phyloP scores from a whole-genome alignment of 2,329 filamentous ascomycete species.

The Eutypa lata region DNA sequence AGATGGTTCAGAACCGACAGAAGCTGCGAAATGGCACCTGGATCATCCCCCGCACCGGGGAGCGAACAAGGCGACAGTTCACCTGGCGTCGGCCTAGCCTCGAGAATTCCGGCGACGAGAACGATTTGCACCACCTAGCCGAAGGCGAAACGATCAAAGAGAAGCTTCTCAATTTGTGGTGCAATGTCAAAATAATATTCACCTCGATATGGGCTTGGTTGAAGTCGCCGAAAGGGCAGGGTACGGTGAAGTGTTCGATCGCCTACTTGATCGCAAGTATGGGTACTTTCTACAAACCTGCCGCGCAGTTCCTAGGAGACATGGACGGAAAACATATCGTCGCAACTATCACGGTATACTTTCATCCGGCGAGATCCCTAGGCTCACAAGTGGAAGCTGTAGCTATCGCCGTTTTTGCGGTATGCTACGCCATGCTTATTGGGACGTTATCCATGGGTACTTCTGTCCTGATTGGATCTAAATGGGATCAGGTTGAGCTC shows the following conservation, averaged over 20 bases:
- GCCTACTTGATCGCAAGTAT: conserved; percentile 85
- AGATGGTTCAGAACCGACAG: conserved; percentile 50
- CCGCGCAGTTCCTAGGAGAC: conserved; percentile 72
- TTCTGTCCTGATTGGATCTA: conserved; percentile 71
- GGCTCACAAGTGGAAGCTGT: conserved; percentile 89
- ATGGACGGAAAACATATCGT: conserved; percentile 93
- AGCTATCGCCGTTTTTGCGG: conserved; percentile 71
- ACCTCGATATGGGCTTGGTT: conserved; percentile 56
- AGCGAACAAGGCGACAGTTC: conserved; percentile 76
- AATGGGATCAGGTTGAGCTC: conserved; percentile 62
- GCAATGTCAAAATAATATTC: conserved; percentile 37
- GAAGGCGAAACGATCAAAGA: conserved; percentile 34
- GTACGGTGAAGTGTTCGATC: conserved; percentile 85
- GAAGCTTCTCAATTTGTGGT: conserved; percentile 29
- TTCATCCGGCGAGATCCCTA: conserved; percentile 81
- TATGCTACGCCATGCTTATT: conserved; percentile 73
- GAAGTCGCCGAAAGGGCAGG: conserved; percentile 69
- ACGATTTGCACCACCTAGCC: conserved; percentile 31
- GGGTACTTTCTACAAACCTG: conserved; percentile 74
- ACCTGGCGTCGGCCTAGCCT: conserved; percentile 58
- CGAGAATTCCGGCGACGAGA: conserved; percentile 33
- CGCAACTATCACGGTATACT: conserved; percentile 91
- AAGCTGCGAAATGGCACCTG: conserved; percentile 83
- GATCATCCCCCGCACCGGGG: conserved; percentile 81
- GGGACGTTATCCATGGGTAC: conserved; percentile 86